Conservation (phyloP, 257 asterid genomes). For the Gardenia jasminoides region DNA sequence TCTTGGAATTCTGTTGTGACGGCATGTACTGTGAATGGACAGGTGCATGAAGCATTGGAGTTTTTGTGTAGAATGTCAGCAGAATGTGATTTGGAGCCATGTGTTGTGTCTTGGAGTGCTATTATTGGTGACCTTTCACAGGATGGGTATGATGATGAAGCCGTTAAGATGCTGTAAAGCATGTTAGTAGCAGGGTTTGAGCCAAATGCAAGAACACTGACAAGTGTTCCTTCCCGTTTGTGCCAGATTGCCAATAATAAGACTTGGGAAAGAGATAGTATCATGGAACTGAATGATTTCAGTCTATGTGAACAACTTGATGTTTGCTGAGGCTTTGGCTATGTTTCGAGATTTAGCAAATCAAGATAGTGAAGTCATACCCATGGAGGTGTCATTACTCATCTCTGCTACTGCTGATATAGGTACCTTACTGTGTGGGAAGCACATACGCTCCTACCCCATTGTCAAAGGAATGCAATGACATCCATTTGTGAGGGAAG, state of each 20-base stretch:
- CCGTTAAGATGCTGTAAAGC: conserved; percentile 33
- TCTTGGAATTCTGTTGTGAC: conserved; percentile 78
- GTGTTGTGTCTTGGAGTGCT: conserved; percentile 68
- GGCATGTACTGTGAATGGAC: conserved; percentile 62
- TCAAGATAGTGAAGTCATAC: no score
- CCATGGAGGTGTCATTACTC: no score
- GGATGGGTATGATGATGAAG: conserved; percentile 64
- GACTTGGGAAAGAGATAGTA: conserved; percentile 55
- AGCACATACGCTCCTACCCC: no score
- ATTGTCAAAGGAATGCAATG: no score
- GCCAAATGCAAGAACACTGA: conserved; percentile 58
- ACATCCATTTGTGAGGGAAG: no score
- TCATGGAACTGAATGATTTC: conserved; percentile 48
- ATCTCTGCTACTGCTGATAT: no score
- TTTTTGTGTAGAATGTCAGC: conserved; percentile 46
- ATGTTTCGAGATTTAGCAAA: conserved; percentile 38
- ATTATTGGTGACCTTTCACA: conserved; percentile 69
- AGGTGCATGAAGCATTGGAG: conserved; percentile 45
- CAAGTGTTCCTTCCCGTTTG: conserved; percentile 74
- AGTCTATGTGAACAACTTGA: conserved; percentile 40
- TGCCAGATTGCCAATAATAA: conserved; percentile 50
- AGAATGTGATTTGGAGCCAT: conserved; percentile 40
- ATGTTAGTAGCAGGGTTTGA: conserved; percentile 57
- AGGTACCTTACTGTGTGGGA: no score
- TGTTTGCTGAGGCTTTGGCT: conserved; percentile 51